phyloP scores from a whole-genome alignment of 2,329 filamentous ascomycete genomes.

The Fusarium brachygibbosum region DNA sequence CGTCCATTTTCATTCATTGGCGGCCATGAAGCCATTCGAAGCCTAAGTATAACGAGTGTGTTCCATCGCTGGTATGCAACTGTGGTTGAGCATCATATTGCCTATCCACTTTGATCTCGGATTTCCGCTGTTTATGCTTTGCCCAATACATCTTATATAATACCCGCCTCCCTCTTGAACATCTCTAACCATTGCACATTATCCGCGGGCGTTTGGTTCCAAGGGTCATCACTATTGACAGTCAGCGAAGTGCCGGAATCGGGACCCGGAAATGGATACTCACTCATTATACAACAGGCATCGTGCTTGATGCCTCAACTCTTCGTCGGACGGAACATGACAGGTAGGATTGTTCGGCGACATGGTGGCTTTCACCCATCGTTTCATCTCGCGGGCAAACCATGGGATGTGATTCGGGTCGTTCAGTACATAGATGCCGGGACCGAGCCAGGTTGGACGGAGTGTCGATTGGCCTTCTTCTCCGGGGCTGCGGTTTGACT shows the following conservation, averaged over 20 bases:
- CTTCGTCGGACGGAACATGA: slow-evolving; percentile 54
- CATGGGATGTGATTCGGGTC: slow-evolving; percentile 47
- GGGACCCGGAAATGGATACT: background rate
- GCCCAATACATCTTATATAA: slow-evolving; percentile 43
- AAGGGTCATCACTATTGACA: slow-evolving; percentile 65
- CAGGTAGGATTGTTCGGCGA: slow-evolving; percentile 52
- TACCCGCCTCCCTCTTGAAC: slow-evolving; percentile 67
- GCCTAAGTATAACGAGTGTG: background rate
- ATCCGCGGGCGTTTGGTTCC: slow-evolving; percentile 70
- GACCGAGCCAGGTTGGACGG: slow-evolving; percentile 35
- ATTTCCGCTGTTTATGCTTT: background rate
- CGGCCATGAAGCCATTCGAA: slow-evolving; percentile 22
- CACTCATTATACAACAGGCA: slow-evolving; percentile 54
- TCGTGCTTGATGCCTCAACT: slow-evolving; percentile 53
- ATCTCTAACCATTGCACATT: slow-evolving; percentile 69
- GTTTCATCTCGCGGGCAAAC: slow-evolving; percentile 46
- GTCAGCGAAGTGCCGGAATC: background rate
- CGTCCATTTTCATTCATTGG: slow-evolving; percentile 37
- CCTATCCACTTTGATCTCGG: no score
- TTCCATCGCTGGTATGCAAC: background rate
- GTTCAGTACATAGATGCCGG: slow-evolving; percentile 41
- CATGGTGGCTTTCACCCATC: slow-evolving; percentile 51
- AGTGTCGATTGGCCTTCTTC: slow-evolving; percentile 10
- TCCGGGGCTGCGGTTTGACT: background rate
- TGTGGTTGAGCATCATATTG: background rate